phyloP scores from a whole-genome alignment of 441 rosid species.

The Erysimum cheiri region DNA sequence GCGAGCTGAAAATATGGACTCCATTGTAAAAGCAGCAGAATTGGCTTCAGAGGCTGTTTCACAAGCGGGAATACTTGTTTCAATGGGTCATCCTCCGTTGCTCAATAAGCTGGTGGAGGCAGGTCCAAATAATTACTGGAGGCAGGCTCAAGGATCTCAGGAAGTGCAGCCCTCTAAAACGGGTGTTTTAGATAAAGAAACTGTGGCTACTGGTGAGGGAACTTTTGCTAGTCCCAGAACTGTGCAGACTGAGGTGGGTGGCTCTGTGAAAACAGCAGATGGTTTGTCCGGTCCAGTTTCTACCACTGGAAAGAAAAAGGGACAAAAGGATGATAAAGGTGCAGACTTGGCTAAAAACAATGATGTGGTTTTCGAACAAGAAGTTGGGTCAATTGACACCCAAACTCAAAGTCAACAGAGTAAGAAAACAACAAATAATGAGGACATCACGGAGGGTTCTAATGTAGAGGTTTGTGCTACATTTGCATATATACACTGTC shows the following conservation, averaged over 20 bases:
- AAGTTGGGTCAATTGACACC: conserved; percentile 44
- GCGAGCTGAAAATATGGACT: conserved; percentile 95
- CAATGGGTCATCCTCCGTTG: conserved; percentile 79
- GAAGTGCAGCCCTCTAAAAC: conserved; percentile 45
- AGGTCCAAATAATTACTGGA: conserved; percentile 83
- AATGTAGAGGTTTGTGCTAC: conserved; percentile 80
- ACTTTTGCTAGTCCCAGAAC: conserved; percentile 47
- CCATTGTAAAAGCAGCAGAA: conserved; percentile 95
- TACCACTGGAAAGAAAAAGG: conserved; percentile 55
- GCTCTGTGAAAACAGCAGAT: conserved; percentile 50
- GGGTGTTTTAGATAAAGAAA: conserved; percentile 46
- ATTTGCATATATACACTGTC: conserved; percentile 5
- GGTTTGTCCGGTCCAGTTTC: conserved; percentile 50
- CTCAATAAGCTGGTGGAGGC: conserved; percentile 68
- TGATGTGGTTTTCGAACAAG: conserved; percentile 55
- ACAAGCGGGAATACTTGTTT: conserved; percentile 93
- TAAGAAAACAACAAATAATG: conserved; percentile 48
- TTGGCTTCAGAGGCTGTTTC: conserved; percentile 94
- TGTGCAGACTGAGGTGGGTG: conserved; percentile 50
- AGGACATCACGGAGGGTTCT: conserved; percentile 75
- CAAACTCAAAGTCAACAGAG: conserved; percentile 48
- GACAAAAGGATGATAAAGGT: conserved; percentile 51
- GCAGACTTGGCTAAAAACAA: conserved; percentile 53
- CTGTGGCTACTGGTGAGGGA: conserved; percentile 48
- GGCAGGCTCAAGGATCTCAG: conserved; percentile 55